Evolutionary conservation across 1,139 yeast genomes (phyloP).

Genomic region (Suhomyces taliae): DNA sequence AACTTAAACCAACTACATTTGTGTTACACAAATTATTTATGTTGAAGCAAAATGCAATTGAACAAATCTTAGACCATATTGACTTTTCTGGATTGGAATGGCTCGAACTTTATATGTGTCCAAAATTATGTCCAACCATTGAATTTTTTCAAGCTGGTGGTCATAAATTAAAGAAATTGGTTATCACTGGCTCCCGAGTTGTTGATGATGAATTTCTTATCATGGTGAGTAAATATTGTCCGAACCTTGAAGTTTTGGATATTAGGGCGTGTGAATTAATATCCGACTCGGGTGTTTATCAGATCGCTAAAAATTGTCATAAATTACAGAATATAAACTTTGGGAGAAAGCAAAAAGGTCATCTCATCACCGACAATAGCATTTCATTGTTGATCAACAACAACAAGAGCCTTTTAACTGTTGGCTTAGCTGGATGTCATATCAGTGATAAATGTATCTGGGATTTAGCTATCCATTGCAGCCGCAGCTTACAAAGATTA

Average conservation of each 20-base stretch:
- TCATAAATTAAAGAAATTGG: conserved; percentile 50
- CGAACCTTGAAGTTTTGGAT: conserved; percentile 65
- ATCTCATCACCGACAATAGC: conserved; percentile 69
- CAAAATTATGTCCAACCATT: conserved; percentile 59
- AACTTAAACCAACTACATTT: conserved; percentile 29
- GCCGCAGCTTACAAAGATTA: conserved; percentile 58
- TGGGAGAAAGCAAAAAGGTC: conserved; percentile 75
- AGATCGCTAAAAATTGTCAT: conserved; percentile 60
- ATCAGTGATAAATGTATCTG: conserved; percentile 75
- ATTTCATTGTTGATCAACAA: conserved; percentile 57
- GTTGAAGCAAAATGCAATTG: conserved; percentile 30
- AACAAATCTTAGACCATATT: conserved; percentile 24
- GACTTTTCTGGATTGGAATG: conserved; percentile 53
- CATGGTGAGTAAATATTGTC: conserved; percentile 54
- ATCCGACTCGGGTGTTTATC: conserved; percentile 71
- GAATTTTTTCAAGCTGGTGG: conserved; percentile 36
- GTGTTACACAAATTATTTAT: conserved; percentile 40
- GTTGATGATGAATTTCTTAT: conserved; percentile 62
- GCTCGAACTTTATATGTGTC: conserved; percentile 85
- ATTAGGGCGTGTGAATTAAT: conserved; percentile 82
- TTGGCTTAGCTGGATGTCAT: conserved; percentile 88
- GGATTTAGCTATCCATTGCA: conserved; percentile 70
- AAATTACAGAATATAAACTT: conserved; percentile 61
- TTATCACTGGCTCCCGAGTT: conserved; percentile 72
- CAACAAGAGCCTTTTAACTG: conserved; percentile 57